A percentile compares a stretch with the other conserved stretches of the same genome.
phyloP scores from a whole-genome alignment of 495 filamentous ascomycete species.

The Talaromyces proteolyticus region DNA sequence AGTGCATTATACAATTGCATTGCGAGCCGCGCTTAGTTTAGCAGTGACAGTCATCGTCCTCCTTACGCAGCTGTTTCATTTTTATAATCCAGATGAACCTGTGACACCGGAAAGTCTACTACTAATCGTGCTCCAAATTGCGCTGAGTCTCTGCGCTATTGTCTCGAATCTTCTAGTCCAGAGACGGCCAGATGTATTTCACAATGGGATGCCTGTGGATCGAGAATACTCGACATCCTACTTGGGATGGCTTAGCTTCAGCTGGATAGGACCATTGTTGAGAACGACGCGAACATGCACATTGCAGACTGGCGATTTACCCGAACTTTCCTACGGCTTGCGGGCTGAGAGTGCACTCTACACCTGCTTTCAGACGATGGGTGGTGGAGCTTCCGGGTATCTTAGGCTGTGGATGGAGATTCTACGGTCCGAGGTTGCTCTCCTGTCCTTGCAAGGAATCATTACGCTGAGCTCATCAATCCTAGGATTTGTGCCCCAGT shows the following conservation, averaged over 20 bases:
- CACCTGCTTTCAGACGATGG: constrained; percentile 28
- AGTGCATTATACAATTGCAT: not conserved
- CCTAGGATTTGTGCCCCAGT: constrained; percentile 63
- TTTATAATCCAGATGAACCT: not conserved
- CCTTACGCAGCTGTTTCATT: not conserved
- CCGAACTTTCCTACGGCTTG: constrained; percentile 12
- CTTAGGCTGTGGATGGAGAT: constrained; percentile 59
- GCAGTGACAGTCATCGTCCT: not conserved
- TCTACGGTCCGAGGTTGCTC: constrained; percentile 42
- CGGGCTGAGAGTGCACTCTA: not conserved
- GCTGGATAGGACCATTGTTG: constrained; percentile 54
- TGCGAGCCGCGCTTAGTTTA: not conserved
- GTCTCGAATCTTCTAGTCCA: constrained; percentile 42
- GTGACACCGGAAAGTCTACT: not conserved
- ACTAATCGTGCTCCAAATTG: not conserved
- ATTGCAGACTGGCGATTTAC: constrained; percentile 55
- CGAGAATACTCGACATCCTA: constrained; percentile 54
- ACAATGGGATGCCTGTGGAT: constrained; percentile 55
- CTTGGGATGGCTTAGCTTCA: constrained; percentile 55
- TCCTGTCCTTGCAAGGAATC: constrained; percentile 50
- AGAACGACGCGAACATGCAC: constrained; percentile 44
- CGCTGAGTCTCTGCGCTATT: constrained; percentile 12
- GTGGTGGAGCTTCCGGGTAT: constrained; percentile 34
- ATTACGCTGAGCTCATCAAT: constrained; percentile 43
- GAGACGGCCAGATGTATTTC: constrained; percentile 59